A percentile compares a stretch with the other conserved stretches of the same genome.
These are phyloP conservation scores for Trypanosomatidae sp. DNA, from an alignment of 208 protist genomes.

Conservation along the genomic window DNA sequence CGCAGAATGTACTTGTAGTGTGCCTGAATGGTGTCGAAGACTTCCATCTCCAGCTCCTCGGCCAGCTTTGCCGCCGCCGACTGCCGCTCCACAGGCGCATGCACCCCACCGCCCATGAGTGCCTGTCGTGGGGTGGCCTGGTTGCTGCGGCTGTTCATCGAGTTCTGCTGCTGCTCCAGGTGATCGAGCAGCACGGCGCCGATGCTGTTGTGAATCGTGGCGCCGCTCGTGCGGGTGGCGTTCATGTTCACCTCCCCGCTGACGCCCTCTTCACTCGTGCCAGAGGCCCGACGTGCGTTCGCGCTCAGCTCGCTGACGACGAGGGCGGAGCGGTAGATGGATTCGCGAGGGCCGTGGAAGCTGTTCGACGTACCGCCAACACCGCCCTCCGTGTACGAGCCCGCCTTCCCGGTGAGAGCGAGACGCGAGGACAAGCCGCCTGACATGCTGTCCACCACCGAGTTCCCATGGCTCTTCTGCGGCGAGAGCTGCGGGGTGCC, in stretches of 20 bases:
- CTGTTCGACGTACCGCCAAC: not conserved
- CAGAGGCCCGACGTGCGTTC: constrained; percentile 24
- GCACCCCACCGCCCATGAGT: too few species aligned
- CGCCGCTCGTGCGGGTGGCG: not conserved
- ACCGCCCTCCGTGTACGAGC: constrained; percentile 9
- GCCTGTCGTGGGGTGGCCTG: too few species aligned
- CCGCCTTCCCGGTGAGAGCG: constrained; percentile 13
- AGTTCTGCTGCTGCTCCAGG: constrained; percentile 35
- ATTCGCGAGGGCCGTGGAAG: constrained; percentile 32
- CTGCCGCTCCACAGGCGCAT: constrained; percentile 6
- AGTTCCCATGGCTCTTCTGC: constrained; percentile 12
- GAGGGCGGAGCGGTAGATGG: constrained; percentile 67
- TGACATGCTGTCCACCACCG: constrained; percentile 7
- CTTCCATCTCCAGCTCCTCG: constrained; percentile 60
- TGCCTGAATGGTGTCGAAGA: constrained; percentile 76
- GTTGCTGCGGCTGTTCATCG: constrained; percentile 12
- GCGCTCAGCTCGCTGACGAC: constrained; percentile 48
- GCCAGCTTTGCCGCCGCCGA: constrained; percentile 18
- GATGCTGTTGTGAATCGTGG: constrained; percentile 29
- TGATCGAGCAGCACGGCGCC: constrained; percentile 40
- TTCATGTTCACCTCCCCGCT: constrained; percentile 10
- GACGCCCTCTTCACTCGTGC: constrained; percentile 5
- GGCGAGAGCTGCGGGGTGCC: constrained; percentile 10
- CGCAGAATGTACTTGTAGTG: constrained; percentile 92
- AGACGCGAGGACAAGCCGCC: constrained; percentile 10